phyloP scores from a whole-genome alignment of 305 asterid genomes.

The Fraxinus dipetala region DNA sequence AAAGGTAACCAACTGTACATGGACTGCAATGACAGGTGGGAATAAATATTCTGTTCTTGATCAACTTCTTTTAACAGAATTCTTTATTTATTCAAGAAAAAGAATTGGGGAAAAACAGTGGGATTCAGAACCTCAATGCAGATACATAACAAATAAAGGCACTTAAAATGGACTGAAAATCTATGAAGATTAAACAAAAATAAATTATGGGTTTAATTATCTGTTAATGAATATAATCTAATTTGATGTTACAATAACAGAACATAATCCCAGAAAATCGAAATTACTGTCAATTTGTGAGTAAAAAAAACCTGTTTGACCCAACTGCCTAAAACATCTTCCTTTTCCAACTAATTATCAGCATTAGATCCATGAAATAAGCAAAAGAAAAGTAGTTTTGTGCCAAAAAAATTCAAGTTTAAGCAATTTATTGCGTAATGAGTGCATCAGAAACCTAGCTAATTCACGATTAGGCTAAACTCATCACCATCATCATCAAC shows the following conservation, averaged over 20 bases:
- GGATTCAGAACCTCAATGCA: constrained; percentile 19
- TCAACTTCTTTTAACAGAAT: constrained; percentile 14
- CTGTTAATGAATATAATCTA: constrained; percentile 25
- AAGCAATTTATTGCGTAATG: constrained; percentile 22
- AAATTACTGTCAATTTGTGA: constrained; percentile 26
- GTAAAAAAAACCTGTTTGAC: constrained; percentile 19
- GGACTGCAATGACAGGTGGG: constrained; percentile 34
- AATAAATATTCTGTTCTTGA: constrained; percentile 11
- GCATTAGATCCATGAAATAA: constrained; percentile 19
- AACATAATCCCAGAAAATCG: constrained; percentile 23
- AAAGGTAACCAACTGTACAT: constrained; percentile 31
- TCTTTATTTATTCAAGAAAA: constrained; percentile 20
- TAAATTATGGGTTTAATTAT: neutral
- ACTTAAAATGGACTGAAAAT: neutral
- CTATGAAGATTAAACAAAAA: neutral
- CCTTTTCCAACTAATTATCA: neutral
- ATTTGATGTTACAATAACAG: constrained; percentile 27
- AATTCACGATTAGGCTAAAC: constrained; percentile 46
- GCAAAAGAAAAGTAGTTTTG: constrained; percentile 19
- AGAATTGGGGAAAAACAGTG: constrained; percentile 10
- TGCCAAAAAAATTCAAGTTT: constrained; percentile 15
- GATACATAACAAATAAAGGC: neutral
- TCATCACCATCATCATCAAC: constrained; percentile 51
- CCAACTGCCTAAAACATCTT: constrained; percentile 13
- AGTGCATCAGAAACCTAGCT: constrained; percentile 60